Base-by-base conservation (phyloP, 345 rosid species). In the Streptanthus diversifolius region DNA sequence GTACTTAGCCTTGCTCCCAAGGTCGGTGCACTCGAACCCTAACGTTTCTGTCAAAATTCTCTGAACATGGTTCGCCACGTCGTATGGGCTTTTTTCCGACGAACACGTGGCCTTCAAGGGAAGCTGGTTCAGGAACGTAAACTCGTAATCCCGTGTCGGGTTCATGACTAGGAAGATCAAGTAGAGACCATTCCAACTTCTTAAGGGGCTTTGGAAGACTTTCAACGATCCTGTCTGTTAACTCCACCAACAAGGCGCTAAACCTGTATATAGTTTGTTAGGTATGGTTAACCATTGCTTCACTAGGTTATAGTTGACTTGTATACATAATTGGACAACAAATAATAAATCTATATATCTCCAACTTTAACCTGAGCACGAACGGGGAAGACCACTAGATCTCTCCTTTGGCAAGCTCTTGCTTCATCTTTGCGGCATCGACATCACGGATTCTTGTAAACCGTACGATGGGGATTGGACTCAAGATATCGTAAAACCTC, bases 221-320 rank as follows among this genome's bases (percentile, higher is more conserved):
- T n/a, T n/a, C n/a, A 82, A 91, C 91, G 7, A 91, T 89, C 32
- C 68, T 74, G 54, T 91, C 91, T 0, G 93, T 89, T 51, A 89
- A 47, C 71, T 89, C 97, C 0, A 93, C 90, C 13, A 91, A 89
- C 6, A 89, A 82, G 1, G 86, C 91, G 24, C 89, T 85, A 39
- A 91, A 89, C 62, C 95, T 74, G 17, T 5, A 14, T 40, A 8
- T 10, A 33, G 9, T 33, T 40, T 40, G 45, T 13, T 40, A 14
- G 4, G 12, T 39, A 12, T 39, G 44, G 5, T 39, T 8, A 21
- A 48, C 27, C 49, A 33, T 32, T 7, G 10, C 10, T 8, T 32
- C 8, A 32, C 5, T 32, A 32, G 35, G 35, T 7, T 30, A 30
- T 30, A 0, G 7, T 30, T 30, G 33, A 30, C 33, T 30, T 30